Evolutionary conservation across 73 alveolate genomes (phyloP).

Genomic region (Paramecium sonneborni): DNA sequence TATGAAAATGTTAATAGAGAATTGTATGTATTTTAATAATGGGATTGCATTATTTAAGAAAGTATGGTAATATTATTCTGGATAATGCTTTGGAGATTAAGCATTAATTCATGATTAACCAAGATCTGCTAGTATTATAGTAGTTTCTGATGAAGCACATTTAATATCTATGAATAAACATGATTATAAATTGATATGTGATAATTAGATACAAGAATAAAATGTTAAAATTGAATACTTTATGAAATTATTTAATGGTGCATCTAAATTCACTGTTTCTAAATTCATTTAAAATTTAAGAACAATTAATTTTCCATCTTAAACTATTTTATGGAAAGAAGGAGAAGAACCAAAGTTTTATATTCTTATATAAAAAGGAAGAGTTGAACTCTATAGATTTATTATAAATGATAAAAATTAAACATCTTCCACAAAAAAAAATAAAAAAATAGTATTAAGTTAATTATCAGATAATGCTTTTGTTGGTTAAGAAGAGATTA

Average conservation of each 20-base stretch:
- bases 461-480: slow-evolving; percentile 36
- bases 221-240: slow-evolving; percentile 6
- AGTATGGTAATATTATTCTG: slow-evolving; percentile 19
- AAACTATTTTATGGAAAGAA: slow-evolving; percentile 45
- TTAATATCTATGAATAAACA: slow-evolving; percentile 3
- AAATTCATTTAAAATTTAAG: background rate
- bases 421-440: background rate
- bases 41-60: background rate
- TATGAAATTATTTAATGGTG: slow-evolving; percentile 25
- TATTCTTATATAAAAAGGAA: slow-evolving; percentile 8
- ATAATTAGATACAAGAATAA: background rate
- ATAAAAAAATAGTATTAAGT: slow-evolving; percentile 12
- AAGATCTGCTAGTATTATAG: slow-evolving; percentile 39
- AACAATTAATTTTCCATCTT: background rate
- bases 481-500: slow-evolving; percentile 37
- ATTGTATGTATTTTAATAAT: background rate
- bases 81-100: slow-evolving; percentile 42
- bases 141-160: background rate
- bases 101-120: slow-evolving; percentile 13
- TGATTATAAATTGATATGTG: slow-evolving; percentile 23
- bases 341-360: slow-evolving; percentile 55
- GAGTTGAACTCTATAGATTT: slow-evolving; percentile 17
- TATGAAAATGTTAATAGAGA: background rate
- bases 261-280: background rate
- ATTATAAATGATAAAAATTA: background rate